Conservation (phyloP, 1,284 basidiomycete species). For the Ceratobasidium sp. region DNA sequence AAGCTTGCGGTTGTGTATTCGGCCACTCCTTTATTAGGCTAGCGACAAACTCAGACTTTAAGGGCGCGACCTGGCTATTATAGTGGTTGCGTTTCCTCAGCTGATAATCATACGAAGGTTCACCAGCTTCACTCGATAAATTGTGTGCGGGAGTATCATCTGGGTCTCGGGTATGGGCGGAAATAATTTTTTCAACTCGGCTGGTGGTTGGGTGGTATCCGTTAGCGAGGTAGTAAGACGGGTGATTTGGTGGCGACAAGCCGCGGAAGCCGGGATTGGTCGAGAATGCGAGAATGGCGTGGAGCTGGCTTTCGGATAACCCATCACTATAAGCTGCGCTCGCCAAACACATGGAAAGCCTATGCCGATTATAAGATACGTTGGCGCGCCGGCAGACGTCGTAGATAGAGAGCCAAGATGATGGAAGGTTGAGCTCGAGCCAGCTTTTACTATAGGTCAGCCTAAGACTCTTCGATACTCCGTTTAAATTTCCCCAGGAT, state of each 20-base stretch:
- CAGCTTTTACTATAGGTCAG: slow-evolving; percentile 1
- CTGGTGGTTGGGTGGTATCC: background rate
- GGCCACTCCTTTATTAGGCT: slow-evolving; percentile 17
- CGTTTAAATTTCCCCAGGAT: background rate
- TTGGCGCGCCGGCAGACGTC: background rate
- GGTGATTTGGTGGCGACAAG: background rate
- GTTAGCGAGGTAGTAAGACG: slow-evolving; percentile 2
- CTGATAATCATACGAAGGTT: background rate
- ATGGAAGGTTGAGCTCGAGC: background rate
- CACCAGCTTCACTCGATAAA: background rate
- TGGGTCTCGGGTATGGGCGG: too few relatives aligned
- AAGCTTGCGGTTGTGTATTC: background rate
- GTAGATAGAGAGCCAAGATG: slow-evolving; percentile 24
- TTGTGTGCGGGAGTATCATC: background rate
- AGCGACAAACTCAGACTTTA: background rate
- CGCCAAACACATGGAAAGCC: slow-evolving; percentile 6
- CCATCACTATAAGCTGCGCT: background rate
- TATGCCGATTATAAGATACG: background rate
- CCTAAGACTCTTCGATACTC: background rate
- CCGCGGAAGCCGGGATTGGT: slow-evolving; percentile 4
- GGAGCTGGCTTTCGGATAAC: slow-evolving; percentile 10
- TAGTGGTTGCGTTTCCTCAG: background rate
- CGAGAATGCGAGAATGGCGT: slow-evolving; percentile 20
- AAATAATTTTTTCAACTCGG: background rate
- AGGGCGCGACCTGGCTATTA: background rate